These are phyloP conservation scores for Eleusine indica DNA, from an alignment of 176 grass and related monocot genomes.

Conservation along the genomic window DNA sequence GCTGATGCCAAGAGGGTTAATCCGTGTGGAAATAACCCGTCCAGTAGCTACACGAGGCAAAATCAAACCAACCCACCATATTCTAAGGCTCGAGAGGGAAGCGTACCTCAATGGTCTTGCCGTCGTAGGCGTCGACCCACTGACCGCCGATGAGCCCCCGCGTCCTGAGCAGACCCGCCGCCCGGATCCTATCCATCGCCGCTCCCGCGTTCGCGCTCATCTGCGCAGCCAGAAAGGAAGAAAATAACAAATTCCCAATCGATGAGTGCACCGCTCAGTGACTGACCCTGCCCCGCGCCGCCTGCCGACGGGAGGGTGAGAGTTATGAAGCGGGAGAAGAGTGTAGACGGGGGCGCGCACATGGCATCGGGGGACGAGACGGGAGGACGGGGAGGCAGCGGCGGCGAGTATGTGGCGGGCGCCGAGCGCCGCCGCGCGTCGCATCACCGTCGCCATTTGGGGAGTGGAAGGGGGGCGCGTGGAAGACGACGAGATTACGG, in stretches of 20 bases:
- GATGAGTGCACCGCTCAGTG: not conserved
- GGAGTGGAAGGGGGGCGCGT: not conserved
- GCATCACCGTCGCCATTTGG: constrained; percentile 53
- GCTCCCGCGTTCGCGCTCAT: constrained; percentile 59
- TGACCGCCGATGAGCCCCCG: constrained; percentile 75
- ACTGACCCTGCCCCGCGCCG: not conserved
- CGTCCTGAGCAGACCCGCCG: constrained; percentile 77
- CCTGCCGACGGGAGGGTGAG: not conserved
- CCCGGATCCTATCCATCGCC: constrained; percentile 59
- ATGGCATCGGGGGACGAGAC: constrained; percentile 42
- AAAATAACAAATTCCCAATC: not conserved
- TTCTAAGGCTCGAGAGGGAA: not conserved
- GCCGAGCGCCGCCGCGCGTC: constrained; percentile 57
- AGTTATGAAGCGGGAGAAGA: not conserved
- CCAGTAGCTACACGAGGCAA: not conserved
- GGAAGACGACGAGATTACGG: constrained; percentile 32
- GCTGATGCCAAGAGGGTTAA: not conserved
- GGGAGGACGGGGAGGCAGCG: not conserved
- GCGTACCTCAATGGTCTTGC: constrained; percentile 78
- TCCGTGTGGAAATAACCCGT: not conserved
- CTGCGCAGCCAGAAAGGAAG: constrained; percentile 32
- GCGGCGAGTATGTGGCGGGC: constrained; percentile 56
- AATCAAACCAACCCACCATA: not conserved
- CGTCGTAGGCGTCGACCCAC: constrained; percentile 88
- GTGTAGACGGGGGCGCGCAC: constrained; percentile 1